These are phyloP conservation scores for Coffea eugenioides DNA, from an alignment of 257 asterid genomes.

Conservation along the genomic window DNA sequence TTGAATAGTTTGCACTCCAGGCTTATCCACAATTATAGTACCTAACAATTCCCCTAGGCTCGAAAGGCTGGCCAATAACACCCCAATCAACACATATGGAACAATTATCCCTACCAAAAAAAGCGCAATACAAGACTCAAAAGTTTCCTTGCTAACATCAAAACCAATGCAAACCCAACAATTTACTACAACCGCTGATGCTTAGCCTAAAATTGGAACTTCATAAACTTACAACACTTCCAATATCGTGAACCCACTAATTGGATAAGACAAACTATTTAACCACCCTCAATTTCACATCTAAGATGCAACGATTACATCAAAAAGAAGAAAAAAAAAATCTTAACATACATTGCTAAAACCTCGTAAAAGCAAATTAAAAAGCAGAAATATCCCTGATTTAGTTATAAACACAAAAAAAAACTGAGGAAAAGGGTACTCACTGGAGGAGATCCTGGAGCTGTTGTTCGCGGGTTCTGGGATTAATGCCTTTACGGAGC, in stretches of 20 bases:
- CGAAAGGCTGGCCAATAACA: not conserved
- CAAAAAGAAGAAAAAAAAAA: too few species aligned
- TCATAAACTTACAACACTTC: too few species aligned
- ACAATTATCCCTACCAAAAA: not conserved
- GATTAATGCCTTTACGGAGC: conserved; percentile 93
- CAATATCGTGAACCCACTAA: not conserved
- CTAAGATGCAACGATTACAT: not conserved
- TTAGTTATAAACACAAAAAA: not conserved
- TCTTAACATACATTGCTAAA: not conserved
- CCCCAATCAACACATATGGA: too few species aligned
- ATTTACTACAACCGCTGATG: not conserved
- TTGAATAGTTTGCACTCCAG: too few species aligned
- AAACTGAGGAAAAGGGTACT: not conserved
- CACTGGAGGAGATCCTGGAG: conserved; percentile 73
- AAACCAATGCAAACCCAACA: not conserved
- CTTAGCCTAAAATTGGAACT: not conserved
- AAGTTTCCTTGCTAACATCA: not conserved
- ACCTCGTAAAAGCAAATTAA: not conserved
- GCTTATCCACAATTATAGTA: too few species aligned
- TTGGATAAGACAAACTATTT: not conserved
- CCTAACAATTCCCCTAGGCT: too few species aligned
- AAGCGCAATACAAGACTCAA: not conserved
- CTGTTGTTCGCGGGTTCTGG: conserved; percentile 89
- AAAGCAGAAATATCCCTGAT: too few species aligned
- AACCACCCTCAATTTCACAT: too few species aligned